phyloP scores from a whole-genome alignment of 768 basidiomycete species.

The Leccinum ochraceum region DNA sequence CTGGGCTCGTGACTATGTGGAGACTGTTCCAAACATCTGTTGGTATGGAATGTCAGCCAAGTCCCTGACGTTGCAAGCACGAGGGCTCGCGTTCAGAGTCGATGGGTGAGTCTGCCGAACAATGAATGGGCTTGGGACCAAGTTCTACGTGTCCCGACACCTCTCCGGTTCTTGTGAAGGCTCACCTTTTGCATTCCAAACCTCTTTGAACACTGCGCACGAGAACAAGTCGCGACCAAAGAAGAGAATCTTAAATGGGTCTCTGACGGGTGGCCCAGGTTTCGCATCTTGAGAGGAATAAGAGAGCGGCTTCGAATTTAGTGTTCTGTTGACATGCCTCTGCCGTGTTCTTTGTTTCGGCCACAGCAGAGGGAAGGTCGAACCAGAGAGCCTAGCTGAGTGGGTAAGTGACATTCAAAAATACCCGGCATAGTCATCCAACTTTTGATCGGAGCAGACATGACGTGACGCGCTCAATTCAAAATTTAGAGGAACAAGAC shows the following conservation, averaged over 20 bases:
- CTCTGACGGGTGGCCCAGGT: slow-evolving; percentile 6
- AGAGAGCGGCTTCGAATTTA: background rate
- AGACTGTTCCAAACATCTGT: slow-evolving; percentile 79
- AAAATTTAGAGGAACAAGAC: background rate
- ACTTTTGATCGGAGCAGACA: background rate
- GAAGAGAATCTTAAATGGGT: slow-evolving; percentile 75
- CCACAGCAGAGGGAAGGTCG: background rate
- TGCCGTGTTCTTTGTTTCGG: background rate
- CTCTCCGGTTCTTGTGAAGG: background rate
- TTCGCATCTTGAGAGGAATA: background rate
- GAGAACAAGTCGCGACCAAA: slow-evolving; percentile 91
- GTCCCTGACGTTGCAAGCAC: background rate
- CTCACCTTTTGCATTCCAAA: slow-evolving; percentile 64
- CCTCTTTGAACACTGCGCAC: slow-evolving; percentile 62
- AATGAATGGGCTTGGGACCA: background rate
- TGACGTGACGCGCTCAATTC: background rate
- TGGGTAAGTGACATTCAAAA: background rate
- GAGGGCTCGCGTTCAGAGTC: background rate
- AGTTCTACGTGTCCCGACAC: background rate
- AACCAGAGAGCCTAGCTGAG: background rate
- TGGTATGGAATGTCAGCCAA: slow-evolving; percentile 13
- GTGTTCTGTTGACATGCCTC: background rate
- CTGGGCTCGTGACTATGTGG: slow-evolving; percentile 70
- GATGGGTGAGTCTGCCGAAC: too few species aligned
- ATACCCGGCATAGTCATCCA: background rate